These are phyloP conservation scores for Afroboletus lepidellus DNA, from an alignment of 1,284 basidiomycete species.

Conservation along the genomic window DNA sequence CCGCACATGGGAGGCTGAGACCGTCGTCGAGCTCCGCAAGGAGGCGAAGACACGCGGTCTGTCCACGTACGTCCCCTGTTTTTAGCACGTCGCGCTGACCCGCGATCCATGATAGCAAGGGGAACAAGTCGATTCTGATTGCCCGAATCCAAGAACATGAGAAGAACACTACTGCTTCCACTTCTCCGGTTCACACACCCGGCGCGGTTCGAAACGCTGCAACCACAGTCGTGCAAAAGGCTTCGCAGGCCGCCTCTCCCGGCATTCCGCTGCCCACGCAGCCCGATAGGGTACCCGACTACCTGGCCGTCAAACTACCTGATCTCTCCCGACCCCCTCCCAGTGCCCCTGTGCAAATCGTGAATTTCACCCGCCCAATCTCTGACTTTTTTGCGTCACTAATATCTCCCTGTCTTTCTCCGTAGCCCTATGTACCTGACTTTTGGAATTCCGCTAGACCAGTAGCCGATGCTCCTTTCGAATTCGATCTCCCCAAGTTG, in stretches of 20 bases:
- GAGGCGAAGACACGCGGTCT: conserved; percentile 68
- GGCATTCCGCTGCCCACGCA: conserved; percentile 38
- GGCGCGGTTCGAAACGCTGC: conserved; percentile 35
- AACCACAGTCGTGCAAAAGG: conserved; percentile 24
- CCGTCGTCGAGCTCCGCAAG: conserved; percentile 57
- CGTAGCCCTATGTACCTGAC: conserved; percentile 71
- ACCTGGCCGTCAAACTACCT: conserved; percentile 56
- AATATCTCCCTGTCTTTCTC: not conserved
- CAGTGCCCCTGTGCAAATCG: conserved; percentile 54
- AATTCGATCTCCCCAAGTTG: conserved; percentile 55
- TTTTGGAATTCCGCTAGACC: conserved; percentile 61
- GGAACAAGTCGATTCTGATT: conserved; percentile 58
- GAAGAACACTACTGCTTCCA: conserved; percentile 19
- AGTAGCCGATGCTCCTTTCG: conserved; percentile 32
- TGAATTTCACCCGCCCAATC: conserved; percentile 37
- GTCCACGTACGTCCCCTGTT: conserved; percentile 48
- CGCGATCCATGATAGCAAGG: conserved; percentile 40
- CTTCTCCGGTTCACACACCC: conserved; percentile 19
- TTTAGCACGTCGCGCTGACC: conserved; percentile 4
- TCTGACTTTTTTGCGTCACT: not conserved
- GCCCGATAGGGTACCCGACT: conserved; percentile 24
- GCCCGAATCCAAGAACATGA: conserved; percentile 55
- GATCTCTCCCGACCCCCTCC: conserved; percentile 46
- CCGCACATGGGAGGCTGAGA: conserved; percentile 63
- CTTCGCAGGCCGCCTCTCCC: conserved; percentile 33